Evolutionary conservation across 495 filamentous ascomycete genomes (phyloP), one percentile per base, ranked within the genome.

Genomic region (Jackrogersella minutella): DNA sequence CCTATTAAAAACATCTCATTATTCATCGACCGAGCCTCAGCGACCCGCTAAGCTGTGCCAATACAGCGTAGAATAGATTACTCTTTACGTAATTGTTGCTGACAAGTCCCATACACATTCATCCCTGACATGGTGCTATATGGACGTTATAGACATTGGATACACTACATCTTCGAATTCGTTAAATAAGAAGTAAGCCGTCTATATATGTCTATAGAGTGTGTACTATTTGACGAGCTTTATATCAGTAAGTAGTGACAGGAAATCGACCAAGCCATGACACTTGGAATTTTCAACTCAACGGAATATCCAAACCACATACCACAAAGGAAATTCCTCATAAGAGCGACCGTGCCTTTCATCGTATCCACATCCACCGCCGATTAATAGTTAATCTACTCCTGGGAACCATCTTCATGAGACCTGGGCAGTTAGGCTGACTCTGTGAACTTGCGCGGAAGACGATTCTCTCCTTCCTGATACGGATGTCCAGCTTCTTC

Each of bases 401-500:
- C 13, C 17, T 56, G 33, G 33, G 31, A 39, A 6, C 37, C 41
- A 16, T 39, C 44, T 36, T 65, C 44, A 4, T 52, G 10, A 8
- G 61, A 64, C 19, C 47, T 50, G 8, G 37, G 33, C 21, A 53
- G 28, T 26, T 58, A 28, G 58, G 73, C 76, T 6, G 50, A 55
- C 64, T 78, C 55, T 0, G 81, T 82, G 44, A 82, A 83, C 56
- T 77, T 63, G 24, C 81, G 76, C 5, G 82, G 81, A 40, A 95
- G 74, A 37, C 82, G 84, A 49, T 83, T 84, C 79, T 93, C 91
- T 6, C 78, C 81, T 50, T 86, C 78, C 44, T 69, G 53, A 68
- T 90, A 91, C 2, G 80, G 81, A 56, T 79, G 73, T 0, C 86
- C 86, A 1, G 89, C 86, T 62, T 88, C 87, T 62, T 87, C 83